Conservation (phyloP, 306 rosid species). For the Inga leiocalycina region DNA sequence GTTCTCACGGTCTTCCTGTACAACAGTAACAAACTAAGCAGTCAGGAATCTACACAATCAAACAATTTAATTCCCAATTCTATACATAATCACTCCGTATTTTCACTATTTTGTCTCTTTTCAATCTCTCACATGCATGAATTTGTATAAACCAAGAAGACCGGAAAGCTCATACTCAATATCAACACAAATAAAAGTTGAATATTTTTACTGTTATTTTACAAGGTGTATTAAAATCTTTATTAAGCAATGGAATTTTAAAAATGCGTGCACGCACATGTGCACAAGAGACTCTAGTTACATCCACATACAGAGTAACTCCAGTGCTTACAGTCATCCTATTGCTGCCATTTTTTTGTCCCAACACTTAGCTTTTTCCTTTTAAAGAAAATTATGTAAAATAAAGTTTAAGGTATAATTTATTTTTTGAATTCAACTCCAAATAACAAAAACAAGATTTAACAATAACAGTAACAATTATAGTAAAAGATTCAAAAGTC, state of each 20-base stretch:
- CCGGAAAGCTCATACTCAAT: not conserved
- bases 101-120: not conserved
- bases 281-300: not conserved
- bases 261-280: not conserved
- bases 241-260: not conserved
- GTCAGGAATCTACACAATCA: conserved; percentile 27
- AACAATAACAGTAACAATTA: not conserved
- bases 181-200: not conserved
- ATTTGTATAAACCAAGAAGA: not conserved
- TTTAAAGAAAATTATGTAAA: not conserved
- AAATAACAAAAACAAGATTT: not conserved
- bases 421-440: not conserved
- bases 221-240: not conserved
- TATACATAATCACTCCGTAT: conserved; percentile 1
- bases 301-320: not conserved
- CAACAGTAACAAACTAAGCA: conserved; percentile 11
- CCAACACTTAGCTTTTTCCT: conserved; percentile 23
- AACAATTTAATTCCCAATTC: conserved; percentile 26
- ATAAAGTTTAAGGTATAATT: not conserved
- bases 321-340: conserved; percentile 4
- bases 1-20: conserved; percentile 92
- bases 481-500: conserved; percentile 5
- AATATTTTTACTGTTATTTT: not conserved
- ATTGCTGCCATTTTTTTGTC: conserved; percentile 26
- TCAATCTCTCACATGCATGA: not conserved